These are phyloP conservation scores for Aspergillus panamensis DNA, from an alignment of 495 filamentous ascomycete genomes.

Conservation along the genomic window DNA sequence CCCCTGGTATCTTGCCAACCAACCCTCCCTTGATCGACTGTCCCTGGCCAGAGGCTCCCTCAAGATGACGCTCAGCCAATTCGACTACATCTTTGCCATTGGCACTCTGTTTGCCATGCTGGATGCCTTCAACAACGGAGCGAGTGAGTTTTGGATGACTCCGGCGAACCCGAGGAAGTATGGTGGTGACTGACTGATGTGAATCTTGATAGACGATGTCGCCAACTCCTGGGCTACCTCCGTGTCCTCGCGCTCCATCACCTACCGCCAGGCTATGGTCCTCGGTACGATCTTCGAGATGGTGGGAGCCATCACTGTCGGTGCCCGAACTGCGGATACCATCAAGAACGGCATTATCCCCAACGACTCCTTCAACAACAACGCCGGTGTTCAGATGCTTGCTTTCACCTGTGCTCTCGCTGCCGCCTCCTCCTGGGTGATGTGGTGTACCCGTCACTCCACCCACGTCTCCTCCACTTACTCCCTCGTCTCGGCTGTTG, in stretches of 20 bases:
- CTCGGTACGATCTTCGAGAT: conserved; percentile 63
- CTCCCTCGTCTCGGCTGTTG: conserved; percentile 59
- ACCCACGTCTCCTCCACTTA: conserved; percentile 64
- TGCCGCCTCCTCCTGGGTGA: conserved; percentile 53
- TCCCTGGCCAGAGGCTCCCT: not conserved
- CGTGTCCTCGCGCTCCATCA: conserved; percentile 64
- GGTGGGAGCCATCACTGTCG: conserved; percentile 56
- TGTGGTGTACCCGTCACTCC: conserved; percentile 61
- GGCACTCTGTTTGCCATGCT: conserved; percentile 73
- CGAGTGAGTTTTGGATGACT: conserved; percentile 43
- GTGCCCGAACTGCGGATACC: conserved; percentile 56
- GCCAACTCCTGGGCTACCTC: conserved; percentile 73
- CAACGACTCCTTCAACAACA: conserved; percentile 41
- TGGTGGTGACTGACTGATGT: not conserved
- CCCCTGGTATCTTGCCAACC: not conserved
- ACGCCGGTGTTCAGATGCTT: conserved; percentile 59
- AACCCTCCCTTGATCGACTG: not conserved
- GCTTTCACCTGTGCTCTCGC: conserved; percentile 56
- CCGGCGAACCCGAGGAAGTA: not conserved
- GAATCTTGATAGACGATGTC: conserved; percentile 56
- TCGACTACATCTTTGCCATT: conserved; percentile 70
- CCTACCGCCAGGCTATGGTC: conserved; percentile 66
- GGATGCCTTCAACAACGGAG: conserved; percentile 69
- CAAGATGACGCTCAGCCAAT: conserved; percentile 55
- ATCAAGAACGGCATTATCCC: conserved; percentile 61